Conservation (phyloP, 768 basidiomycete genomes). For the Rhizopogon sp. region DNA sequence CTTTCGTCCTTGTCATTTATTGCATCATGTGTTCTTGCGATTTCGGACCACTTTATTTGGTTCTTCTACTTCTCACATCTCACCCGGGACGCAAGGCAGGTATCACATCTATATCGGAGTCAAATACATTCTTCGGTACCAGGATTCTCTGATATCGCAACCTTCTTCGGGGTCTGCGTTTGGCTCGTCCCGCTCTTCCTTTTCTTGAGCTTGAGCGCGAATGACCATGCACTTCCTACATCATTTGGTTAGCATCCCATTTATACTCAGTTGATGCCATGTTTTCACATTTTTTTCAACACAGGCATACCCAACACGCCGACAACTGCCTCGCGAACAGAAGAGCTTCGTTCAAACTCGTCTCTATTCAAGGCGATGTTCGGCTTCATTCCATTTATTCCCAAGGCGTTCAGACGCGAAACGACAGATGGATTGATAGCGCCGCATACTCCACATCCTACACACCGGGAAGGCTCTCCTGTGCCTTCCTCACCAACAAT, state of each 20-base stretch:
- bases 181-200: constrained; percentile 90
- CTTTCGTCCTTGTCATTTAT: constrained; percentile 83
- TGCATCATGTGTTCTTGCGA: constrained; percentile 78
- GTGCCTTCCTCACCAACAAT: constrained; percentile 25
- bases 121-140: constrained; percentile 27
- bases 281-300: neutral
- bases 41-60: constrained; percentile 92
- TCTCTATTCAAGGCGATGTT: constrained; percentile 70
- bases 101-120: constrained; percentile 40
- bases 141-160: constrained; percentile 70
- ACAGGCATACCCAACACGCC: constrained; percentile 20
- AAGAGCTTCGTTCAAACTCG: constrained; percentile 39
- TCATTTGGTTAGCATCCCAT: constrained; percentile 39
- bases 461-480: constrained; percentile 10
- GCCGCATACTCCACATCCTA: constrained; percentile 43
- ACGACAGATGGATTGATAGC: constrained; percentile 69
- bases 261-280: neutral
- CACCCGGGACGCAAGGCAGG: constrained; percentile 57
- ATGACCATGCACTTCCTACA: constrained; percentile 89
- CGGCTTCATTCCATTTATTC: constrained; percentile 39
- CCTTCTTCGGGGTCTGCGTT: constrained; percentile 82
- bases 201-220: constrained; percentile 93
- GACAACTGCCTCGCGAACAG: constrained; percentile 16
- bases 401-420: constrained; percentile 38
- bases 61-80: constrained; percentile 89